Base-by-base conservation (phyloP, 2,329 filamentous ascomycete species). In the Cytospora piceae region DNA sequence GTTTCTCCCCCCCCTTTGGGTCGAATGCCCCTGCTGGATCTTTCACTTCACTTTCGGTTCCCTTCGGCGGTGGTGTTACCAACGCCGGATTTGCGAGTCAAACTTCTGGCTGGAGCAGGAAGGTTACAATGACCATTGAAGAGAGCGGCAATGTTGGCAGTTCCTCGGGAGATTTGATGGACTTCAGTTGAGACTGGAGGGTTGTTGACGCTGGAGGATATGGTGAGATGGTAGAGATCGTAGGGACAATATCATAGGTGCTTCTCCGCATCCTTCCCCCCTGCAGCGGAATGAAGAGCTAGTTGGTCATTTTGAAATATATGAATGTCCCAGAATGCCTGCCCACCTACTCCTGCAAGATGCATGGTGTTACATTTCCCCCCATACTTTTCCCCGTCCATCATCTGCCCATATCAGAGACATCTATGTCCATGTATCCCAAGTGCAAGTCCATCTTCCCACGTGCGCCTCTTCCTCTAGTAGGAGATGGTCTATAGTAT, bases 341-440 rank as follows among this genome's bases (percentile, higher is more conserved):
- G 32, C 37, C 62, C 42, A 49, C 37, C 20, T 51, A 37, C 49
- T 61, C 61, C 58, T 27, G 29, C 15, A n/a, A 20, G 24, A 67
- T 65, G 62, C 54, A 46, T 67, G 53, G 49, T 67, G 39, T 54
- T 67, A 61, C 22, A 39, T 17, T 46, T 31, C 20, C n/a, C 12
- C 46, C 37, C 5, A 20, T 12, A 8, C 22, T 37, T 34, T 31
- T 51, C 14, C 14, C 29, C 53, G 15, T 29, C 52, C 17, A 15
- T 31, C 24, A 55, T 34, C 46, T 52, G 51, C n/a, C 32, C 15
- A 4, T 39, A 4, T 57, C 29, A 22, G 37, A 56, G 27, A 24
- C 39, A 53, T 29, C 17, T 27, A 37, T 53, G 29, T 52, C 52
- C 46, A 49, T 3, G 22, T 53, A 39, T 64, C 22, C 42, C 61